Evolutionary conservation across 371 early-diverging fungal species (phyloP), one percentile per base, ranked within the genome.

Genomic region (Funneliformis caledonium): DNA sequence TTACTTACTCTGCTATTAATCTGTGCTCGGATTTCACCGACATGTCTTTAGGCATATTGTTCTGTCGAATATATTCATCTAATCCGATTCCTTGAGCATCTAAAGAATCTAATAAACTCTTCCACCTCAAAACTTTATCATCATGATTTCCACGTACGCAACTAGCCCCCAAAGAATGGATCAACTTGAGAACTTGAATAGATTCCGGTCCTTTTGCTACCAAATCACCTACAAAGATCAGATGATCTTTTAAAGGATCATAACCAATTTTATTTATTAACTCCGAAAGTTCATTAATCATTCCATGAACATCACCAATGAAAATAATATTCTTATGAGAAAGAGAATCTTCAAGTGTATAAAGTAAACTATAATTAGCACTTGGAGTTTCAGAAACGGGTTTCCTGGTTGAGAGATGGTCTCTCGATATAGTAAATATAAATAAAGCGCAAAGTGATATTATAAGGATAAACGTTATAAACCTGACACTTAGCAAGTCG

Each of bases 131-230:
- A 3, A 93, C 89, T 69, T 89, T 87, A 81, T 94, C 93, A 67
- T 94, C 94, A 69, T 94, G 94, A 79, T 94, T 94, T n/a, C 94
- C 94, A 11, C 94, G 90, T 3, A 92, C 92, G 83, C 92, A 89
- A 72, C 88, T 81, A 11, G 91, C 91, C 19, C 86, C 86, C 6
- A 92, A 60, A 33, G 88, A 80, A 43, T 84, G 81, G 0, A 91
- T 92, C 33, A 85, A 82, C 47, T 88, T 85, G 56, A 94, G 82
- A 1, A 94, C 94, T n/a, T 87, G 89, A 0, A 87, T 64, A 42
- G 91, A 92, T 65, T 91, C 85, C 3, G 93, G 93, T 0, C 94
- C 94, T 73, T 92, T 93, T 65, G 91, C 88, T 8, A 90, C 89
- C 11, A 94, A 67, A 81, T 94, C 94, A 0, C 94, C 94, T 0